Base-by-base conservation (phyloP, 2,329 filamentous ascomycete genomes). In the Helicocarpus griseus region DNA sequence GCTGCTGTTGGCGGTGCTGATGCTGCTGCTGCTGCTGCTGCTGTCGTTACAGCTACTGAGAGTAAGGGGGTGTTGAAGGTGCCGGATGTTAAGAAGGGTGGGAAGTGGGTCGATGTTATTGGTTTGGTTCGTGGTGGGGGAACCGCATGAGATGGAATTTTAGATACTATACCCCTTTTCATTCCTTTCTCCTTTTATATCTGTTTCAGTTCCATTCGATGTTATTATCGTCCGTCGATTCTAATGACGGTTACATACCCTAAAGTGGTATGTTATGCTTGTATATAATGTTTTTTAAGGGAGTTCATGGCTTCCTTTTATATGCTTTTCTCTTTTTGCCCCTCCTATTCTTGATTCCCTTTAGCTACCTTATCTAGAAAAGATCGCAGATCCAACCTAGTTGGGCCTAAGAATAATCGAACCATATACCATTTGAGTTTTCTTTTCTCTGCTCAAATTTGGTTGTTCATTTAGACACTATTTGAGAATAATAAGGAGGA, bases 101-200 rank as follows among this genome's bases (percentile, higher is more conserved):
- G 61, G 19, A 53, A 58, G 5, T 72, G 69, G 69, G 67, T 70
- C 46, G 68, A 72, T 63, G 54, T 70, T 19, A 62, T 72, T 53
- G 56, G 51, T 3, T 54, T 60, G 38, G 63, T 61, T 17, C 54
- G 56, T 21, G 54, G 39, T 21, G 44, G 29, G 29, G 44, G 8
- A n/a, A n/a, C n/a, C n/a, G n/a, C n/a, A n/a, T n/a, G n/a, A n/a
- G n/a, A n/a, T n/a, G n/a, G n/a, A n/a, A n/a, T n/a, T n/a, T n/a
- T n/a, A n/a, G n/a, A n/a, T n/a, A n/a, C n/a, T n/a, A n/a, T n/a
- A n/a, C n/a, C n/a, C n/a, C n/a, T n/a, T n/a, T n/a, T n/a, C n/a
- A n/a, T n/a, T n/a, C n/a, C n/a, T n/a, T n/a, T n/a, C n/a, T n/a
- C n/a, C 24, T 44, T 13, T 24, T 21, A 8, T 8, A 4, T 44